Evolutionary conservation across 177 flowering plant species (phyloP).

Genomic region (Vitis hybrid): DNA sequence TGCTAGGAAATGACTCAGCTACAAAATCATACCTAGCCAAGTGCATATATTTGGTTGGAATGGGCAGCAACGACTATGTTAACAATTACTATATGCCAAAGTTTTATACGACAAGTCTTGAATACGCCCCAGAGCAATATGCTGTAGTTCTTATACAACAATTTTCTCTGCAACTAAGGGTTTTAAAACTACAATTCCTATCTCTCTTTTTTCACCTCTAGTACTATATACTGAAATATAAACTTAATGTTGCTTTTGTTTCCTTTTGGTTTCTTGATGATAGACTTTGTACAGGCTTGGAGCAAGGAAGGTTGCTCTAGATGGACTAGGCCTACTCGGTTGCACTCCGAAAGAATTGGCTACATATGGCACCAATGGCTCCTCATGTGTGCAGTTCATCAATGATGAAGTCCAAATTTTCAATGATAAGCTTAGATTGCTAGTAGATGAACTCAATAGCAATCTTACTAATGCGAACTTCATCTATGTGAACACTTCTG

Average conservation of each 20-base stretch:
- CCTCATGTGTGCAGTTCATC: not conserved
- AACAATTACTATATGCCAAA: constrained; percentile 17
- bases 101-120: not conserved
- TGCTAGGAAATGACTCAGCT: not conserved
- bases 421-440: not conserved
- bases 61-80: constrained; percentile 20
- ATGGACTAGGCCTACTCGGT: constrained; percentile 12
- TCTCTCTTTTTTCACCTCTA: no score
- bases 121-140: constrained; percentile 9
- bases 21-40: not conserved
- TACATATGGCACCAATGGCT: not conserved
- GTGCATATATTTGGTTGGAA: constrained; percentile 19
- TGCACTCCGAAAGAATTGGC: constrained; percentile 8
- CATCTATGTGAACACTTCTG: not conserved
- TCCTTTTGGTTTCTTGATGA: not conserved
- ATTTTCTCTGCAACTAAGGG: constrained; percentile 9
- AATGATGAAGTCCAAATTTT: constrained; percentile 2
- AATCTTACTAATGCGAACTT: constrained; percentile 5
- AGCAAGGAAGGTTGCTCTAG: constrained; percentile 17
- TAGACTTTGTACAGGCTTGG: constrained; percentile 13
- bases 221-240: no score
- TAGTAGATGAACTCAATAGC: constrained; percentile 4
- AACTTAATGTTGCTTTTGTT: no score
- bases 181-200: no score
- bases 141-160: constrained; percentile 5